Evolutionary conservation across 2,329 filamentous ascomycete genomes (phyloP).

Genomic region (Ophiosphaerella narmari): DNA sequence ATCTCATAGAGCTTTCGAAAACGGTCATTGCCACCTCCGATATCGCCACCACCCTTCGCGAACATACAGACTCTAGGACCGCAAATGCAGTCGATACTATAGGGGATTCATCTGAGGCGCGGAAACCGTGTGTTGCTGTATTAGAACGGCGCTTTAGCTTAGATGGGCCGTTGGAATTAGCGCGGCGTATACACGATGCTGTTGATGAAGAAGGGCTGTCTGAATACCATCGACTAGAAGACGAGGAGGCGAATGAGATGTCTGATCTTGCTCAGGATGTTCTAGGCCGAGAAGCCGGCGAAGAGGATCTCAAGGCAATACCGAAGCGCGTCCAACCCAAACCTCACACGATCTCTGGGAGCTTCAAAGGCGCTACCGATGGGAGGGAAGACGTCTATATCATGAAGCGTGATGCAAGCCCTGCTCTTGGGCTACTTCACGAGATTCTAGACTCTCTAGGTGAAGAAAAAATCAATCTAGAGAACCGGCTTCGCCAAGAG

Average conservation of each 20-base stretch:
- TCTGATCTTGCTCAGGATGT: conserved; percentile 75
- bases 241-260: conserved; percentile 71
- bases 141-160: conserved; percentile 67
- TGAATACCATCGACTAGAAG: conserved; percentile 76
- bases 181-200: conserved; percentile 71
- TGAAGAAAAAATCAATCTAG: conserved; percentile 64
- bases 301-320: conserved; percentile 55
- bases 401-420: conserved; percentile 69
- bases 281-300: conserved; percentile 66
- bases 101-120: conserved; percentile 10
- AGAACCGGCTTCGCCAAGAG: conserved; percentile 63
- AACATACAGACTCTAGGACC: conserved; percentile 27
- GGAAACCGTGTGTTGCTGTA: conserved; percentile 39
- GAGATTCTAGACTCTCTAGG: conserved; percentile 64
- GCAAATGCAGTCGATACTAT: conserved; percentile 12
- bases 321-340: conserved; percentile 45
- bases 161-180: conserved; percentile 68
- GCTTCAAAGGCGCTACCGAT: conserved; percentile 42
- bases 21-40: conserved; percentile 77
- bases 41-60: conserved; percentile 54
- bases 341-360: conserved; percentile 35
- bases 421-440: conserved; percentile 69
- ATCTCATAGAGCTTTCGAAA: conserved; percentile 79
- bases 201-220: conserved; percentile 94
- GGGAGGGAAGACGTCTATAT: conserved; percentile 62